Percentiles rank a stretch among this genome's conserved stretches.
phyloP scores from a whole-genome alignment of 257 asterid genomes.

The Solanum verrucosum region DNA sequence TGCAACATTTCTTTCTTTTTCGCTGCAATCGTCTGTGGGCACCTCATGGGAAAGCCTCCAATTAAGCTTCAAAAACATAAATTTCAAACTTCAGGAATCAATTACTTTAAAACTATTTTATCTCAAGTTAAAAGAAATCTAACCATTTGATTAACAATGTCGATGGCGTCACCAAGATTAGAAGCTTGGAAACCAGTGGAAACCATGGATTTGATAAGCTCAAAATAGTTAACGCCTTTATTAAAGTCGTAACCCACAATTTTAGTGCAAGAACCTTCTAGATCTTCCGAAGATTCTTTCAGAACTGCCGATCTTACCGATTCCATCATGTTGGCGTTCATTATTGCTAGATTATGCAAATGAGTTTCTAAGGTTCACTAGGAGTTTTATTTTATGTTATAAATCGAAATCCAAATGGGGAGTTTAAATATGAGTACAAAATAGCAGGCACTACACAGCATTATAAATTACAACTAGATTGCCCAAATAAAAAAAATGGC shows the following conservation, averaged over 20 bases:
- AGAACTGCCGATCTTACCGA: constrained; percentile 44
- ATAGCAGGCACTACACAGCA: no score
- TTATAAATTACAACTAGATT: no score
- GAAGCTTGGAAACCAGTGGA: constrained; percentile 93
- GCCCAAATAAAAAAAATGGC: no score
- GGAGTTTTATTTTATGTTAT: no score
- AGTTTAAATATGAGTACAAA: no score
- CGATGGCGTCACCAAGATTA: constrained; percentile 90
- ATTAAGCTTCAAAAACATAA: constrained; percentile 50
- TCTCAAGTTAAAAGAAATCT: background rate
- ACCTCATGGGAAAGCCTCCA: constrained; percentile 90
- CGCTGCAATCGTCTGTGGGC: constrained; percentile 46
- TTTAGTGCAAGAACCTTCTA: constrained; percentile 41
- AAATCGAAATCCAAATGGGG: background rate
- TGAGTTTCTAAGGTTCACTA: background rate
- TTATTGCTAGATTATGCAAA: background rate
- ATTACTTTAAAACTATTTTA: background rate
- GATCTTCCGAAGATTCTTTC: constrained; percentile 49
- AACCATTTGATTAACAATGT: constrained; percentile 76
- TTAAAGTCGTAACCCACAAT: constrained; percentile 86
- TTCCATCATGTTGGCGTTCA: constrained; percentile 28
- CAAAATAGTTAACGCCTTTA: constrained; percentile 52
- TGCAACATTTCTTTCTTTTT: constrained; percentile 43
- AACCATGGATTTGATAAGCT: constrained; percentile 58
- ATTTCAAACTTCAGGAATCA: background rate